Evolutionary conservation across 139 green algal genomes (phyloP), one percentile per base, ranked within the genome.

Genomic region (Picochlorum costavermella): DNA sequence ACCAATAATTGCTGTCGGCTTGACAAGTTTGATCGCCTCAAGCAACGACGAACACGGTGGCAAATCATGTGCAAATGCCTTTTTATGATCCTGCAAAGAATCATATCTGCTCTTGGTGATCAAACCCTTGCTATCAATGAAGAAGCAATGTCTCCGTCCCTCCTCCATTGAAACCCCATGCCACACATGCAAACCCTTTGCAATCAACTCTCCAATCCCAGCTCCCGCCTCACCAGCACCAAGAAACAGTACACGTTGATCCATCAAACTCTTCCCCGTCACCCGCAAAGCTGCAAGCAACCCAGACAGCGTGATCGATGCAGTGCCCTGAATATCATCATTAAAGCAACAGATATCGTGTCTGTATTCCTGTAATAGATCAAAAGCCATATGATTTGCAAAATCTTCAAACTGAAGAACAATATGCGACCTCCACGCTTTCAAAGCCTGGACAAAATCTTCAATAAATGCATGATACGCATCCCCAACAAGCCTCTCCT

Each of bases 391-490:
- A 59, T 83, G 63, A 60, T 88, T 92, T 65, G 65, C 78, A 63
- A 96, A 95, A 67, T 96, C 90, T 71, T 96, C 85, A 75, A 89
- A 95, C 84, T 96, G 86, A 55, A 92, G 33, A 56, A 92, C 60
- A 55, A 81, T 48, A 68, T 92, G 79, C 0, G 78, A 75, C 50
- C 68, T 73, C 85, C 83, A 85, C 3, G 63, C 50, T 31, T 67
- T 68, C 28, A 88, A 57, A 5, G 70, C 75, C 5, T 60, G 36
- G 36, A 90, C 61, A 48, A 90, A 80, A 61, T 88, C 85, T 14
- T 66, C 56, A 61, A 92, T 72, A 43, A 90, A 79, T 4, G 62
- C 55, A 28, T 84, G 69, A 63, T 86, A 90, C 8, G 67, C 74
- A 9, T 33, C 60, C 3, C 74, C 73, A 5, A 56, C 58, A 10